Evolutionary conservation across 208 protist species (phyloP), one percentile per base, ranked within the genome.

Genomic region (Acanthamoeba sp.): DNA sequence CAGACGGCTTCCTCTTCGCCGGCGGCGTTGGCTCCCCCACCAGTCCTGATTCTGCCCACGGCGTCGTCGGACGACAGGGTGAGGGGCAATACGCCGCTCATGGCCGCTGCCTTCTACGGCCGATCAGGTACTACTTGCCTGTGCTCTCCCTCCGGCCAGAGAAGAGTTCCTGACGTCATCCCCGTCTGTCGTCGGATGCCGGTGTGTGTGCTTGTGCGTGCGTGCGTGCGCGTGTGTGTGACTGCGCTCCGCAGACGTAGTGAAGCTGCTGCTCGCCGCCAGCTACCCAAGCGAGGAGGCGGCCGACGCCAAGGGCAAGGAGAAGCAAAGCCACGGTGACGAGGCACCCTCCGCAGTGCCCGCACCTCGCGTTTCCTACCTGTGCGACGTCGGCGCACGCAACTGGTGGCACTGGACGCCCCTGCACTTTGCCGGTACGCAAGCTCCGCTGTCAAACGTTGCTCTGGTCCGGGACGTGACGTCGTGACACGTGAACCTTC

Each of bases 361-460:
- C 27, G 64, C 27, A 1, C n/a, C 12, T 29, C 64, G 22, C 0
- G 64, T 71, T 24, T 2, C 76, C 0, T 52, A 52, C 76, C 22
- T 29, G 22, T 69, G 85, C 40, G 59, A 91, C 29, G 52, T 38
- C 6, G 27, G 62, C 22, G 85, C 85, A n/a, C 14, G 55, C 27
- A 91, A 91, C 85, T 91, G 59, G 50, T 91, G 50, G 50, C 57
- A 71, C 29, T 91, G 85, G 85, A n/a, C 85, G 50, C 36, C 85
- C 27, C 85, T 91, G 9, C 85, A 91, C 34, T 91, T 91, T 69
- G 85, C 85, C 27, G n/a, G 82, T 90, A 90, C 55, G n/a, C n/a
- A n/a, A n/a, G n/a, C n/a, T n/a, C n/a, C n/a, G n/a, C n/a, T n/a
- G n/a, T n/a, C n/a, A n/a, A n/a, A n/a, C n/a, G n/a, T n/a, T n/a